Base-by-base conservation (phyloP, 2,329 filamentous ascomycete species). In the Alternaria alternata region DNA sequence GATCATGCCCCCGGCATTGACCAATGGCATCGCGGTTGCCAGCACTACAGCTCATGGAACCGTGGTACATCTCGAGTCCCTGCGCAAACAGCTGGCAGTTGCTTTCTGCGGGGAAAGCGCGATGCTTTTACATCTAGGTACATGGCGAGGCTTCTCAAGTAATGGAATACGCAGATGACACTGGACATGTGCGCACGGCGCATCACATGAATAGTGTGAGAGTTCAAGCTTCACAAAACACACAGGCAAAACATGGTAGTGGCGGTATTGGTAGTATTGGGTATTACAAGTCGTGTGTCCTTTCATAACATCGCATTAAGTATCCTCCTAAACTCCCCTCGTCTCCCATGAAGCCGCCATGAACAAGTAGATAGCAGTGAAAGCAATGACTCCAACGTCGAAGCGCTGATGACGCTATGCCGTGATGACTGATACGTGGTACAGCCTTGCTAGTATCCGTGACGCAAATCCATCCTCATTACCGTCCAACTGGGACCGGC, bases 241-340 rank as follows among this genome's bases (percentile, higher is more conserved):
- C 14, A 24, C 6, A 30, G 4, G 32, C 11, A 7, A 20, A n/a
- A 30, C 51, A 61, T 47, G 64, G 64, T 32, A 71, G 62, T 61
- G 34, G 58, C 54, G 44, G 46, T 70, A 64, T 58, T 65, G 55
- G 61, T 68, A 60, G 59, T 63, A 65, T 70, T 68, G 68, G 69
- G 67, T 74, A 73, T 74, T 69, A 73, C 73, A 76, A 71, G 70
- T 75, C 65, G 65, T 70, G 57, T 72, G 68, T 70, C 63, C 68
- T 59, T 51, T 76, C 74, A 71, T 77, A 66, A 68, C 62, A 65
- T 73, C 73, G 65, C 71, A 77, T 78, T 77, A 77, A 65, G 61
- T 64, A 62, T 70, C 69, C 62, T 65, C 61, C 61, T 59, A 56
- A 58, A 59, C 24, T 61, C 58, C 63, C 42, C 56, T 56, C 54